These are phyloP conservation scores for Thozetella sp. DNA, from an alignment of 495 filamentous ascomycete genomes.

Conservation along the genomic window DNA sequence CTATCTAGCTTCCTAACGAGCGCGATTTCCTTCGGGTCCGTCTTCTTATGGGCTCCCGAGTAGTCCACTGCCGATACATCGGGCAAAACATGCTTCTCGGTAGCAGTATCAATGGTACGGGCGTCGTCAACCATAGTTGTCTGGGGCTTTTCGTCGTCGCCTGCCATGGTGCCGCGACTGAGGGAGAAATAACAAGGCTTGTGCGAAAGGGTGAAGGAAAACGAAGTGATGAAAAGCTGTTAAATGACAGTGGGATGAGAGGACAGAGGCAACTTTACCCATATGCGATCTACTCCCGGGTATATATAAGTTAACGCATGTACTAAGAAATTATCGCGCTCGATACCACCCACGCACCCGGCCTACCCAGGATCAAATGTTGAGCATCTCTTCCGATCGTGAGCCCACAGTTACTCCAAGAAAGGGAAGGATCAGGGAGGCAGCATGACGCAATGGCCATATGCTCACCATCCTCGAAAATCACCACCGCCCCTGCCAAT, in stretches of 20 bases:
- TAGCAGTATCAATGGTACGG: background rate
- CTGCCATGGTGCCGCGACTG: background rate
- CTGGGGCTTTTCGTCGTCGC: background rate
- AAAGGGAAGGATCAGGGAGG: background rate
- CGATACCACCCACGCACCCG: no score
- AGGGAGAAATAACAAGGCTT: background rate
- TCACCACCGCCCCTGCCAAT: background rate
- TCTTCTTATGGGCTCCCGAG: conserved; percentile 20
- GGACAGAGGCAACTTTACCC: no score
- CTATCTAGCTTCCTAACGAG: conserved; percentile 51
- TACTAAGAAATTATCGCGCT: no score
- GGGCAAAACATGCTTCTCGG: conserved; percentile 4
- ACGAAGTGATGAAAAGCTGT: background rate
- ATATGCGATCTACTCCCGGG: no score
- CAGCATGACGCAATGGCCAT: background rate
- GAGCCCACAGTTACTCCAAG: background rate
- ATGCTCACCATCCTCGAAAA: background rate
- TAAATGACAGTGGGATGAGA: no score
- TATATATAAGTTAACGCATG: no score
- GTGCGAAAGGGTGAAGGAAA: background rate
- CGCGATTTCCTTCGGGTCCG: conserved; percentile 40
- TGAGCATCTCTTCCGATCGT: background rate
- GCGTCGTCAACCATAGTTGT: background rate
- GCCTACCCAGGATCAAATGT: background rate
- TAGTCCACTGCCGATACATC: background rate